Base-by-base conservation (phyloP, 257 asterid species). In the Capsicum baccatum region DNA sequence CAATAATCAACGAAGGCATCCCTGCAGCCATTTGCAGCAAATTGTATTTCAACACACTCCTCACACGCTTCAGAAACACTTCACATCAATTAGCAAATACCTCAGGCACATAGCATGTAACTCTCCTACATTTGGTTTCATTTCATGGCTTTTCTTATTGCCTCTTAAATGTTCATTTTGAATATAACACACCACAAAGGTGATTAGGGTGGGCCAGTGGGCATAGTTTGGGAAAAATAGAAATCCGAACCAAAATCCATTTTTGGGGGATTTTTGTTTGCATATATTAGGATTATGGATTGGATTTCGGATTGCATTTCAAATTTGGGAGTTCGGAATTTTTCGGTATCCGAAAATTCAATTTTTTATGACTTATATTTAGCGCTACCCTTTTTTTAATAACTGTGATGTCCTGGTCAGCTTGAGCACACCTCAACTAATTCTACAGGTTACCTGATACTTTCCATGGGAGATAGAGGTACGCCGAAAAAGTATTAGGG, bases 1-100 rank as follows among this genome's bases (percentile, higher is more conserved):
- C 99, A 97, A 88, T 88, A 94, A 83, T 97, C 91, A 16, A 92
- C 97, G 92, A 97, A 97, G 16, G 98, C 97, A 90, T 94, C 98
- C 91, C 99, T 97, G 89, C 84, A 81, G 58, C 78, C 88, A 88
- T 37, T 81, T 82, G 56, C 84, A 71, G 14, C 52, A 63, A 83
- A 52, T 52, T 13, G 81, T 14, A 76, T 76, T 74, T 50, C 39
- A 26, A 52, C 63, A 26, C 81, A 52, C 81, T 26, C 63, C 64
- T 76, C 64, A 76, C 26, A 48, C 14, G 3, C 64, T 76, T 19
- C 81, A 76, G 21, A 76, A 76, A 52, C 54, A 52, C 26, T 52
- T 76, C 64, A 76, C 81, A 76, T 76, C 14, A 52, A 76, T 50
- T 74, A 26, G 50, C 19, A 6, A 50, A 48, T 48, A 16, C 81